These are phyloP conservation scores for Oryza rufipogon DNA, from an alignment of 176 grass and related monocot species.

Conservation along the genomic window DNA sequence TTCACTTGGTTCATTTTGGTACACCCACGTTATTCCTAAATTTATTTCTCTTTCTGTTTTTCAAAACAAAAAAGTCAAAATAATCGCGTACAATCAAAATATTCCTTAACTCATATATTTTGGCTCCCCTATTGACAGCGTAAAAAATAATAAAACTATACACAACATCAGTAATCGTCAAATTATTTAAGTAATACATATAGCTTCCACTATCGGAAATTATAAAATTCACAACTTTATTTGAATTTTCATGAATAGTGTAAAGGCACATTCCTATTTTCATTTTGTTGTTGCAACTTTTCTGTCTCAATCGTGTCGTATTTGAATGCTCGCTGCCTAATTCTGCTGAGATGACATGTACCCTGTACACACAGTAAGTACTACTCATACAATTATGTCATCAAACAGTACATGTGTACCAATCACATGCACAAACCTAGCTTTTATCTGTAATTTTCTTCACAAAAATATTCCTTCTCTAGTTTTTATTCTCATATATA, in stretches of 20 bases:
- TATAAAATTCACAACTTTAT: neutral
- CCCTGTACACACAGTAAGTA: conserved; percentile 36
- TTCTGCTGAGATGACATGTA: conserved; percentile 29
- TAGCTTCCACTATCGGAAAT: neutral
- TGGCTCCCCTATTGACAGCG: no score
- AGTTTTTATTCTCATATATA: neutral
- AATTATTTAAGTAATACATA: no score
- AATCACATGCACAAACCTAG: conserved; percentile 5
- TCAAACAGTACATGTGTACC: conserved; percentile 8
- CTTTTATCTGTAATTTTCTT: neutral
- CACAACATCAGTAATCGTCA: no score
- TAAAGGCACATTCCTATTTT: conserved; percentile 17
- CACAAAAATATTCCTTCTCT: no score
- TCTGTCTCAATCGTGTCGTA: conserved; percentile 22
- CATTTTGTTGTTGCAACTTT: conserved; percentile 5
- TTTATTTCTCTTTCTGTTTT: no score
- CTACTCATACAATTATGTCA: conserved; percentile 46
- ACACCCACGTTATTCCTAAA: no score
- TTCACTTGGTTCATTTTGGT: no score
- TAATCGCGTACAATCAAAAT: no score
- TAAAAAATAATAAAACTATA: no score
- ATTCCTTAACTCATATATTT: no score
- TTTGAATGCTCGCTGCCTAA: neutral
- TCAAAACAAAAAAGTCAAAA: no score
- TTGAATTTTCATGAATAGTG: conserved; percentile 5